phyloP scores from a whole-genome alignment of 208 protist species.

The Crithidia expoeki region DNA sequence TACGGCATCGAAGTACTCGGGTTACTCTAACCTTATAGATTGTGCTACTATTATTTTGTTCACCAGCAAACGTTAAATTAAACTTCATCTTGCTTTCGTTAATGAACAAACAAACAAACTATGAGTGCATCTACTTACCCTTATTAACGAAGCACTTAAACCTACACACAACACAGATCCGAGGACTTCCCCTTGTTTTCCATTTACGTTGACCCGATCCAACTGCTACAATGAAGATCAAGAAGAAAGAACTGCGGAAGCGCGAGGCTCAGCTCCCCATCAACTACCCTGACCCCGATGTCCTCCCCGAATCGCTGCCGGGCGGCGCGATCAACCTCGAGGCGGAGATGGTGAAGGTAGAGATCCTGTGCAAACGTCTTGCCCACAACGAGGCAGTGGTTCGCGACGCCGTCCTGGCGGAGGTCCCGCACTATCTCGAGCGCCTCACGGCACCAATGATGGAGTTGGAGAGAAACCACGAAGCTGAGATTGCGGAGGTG shows the following conservation, averaged over 20 bases:
- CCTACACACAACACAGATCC: too few relatives aligned
- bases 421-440: slow-evolving; percentile 73
- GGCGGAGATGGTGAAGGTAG: slow-evolving; percentile 66
- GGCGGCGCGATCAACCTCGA: slow-evolving; percentile 60
- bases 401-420: slow-evolving; percentile 69
- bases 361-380: slow-evolving; percentile 79
- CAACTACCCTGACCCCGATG: slow-evolving; percentile 83
- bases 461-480: slow-evolving; percentile 58
- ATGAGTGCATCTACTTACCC: too few relatives aligned
- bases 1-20: too few relatives aligned
- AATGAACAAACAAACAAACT: too few relatives aligned
- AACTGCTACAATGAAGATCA: slow-evolving; percentile 73
- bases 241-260: slow-evolving; percentile 90
- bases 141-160: too few relatives aligned
- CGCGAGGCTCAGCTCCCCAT: slow-evolving; percentile 88
- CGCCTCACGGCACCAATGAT: slow-evolving; percentile 44
- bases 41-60: too few relatives aligned
- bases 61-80: too few relatives aligned
- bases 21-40: too few relatives aligned
- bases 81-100: too few relatives aligned
- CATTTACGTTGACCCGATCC: too few relatives aligned
- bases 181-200: too few relatives aligned
- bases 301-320: slow-evolving; percentile 51
- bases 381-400: slow-evolving; percentile 88
- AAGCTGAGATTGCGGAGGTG: slow-evolving; percentile 40